A percentile compares a stretch with the other conserved stretches of the same genome.
phyloP scores from a whole-genome alignment of 2,329 filamentous ascomycete species.

The Xylogone sp. region DNA sequence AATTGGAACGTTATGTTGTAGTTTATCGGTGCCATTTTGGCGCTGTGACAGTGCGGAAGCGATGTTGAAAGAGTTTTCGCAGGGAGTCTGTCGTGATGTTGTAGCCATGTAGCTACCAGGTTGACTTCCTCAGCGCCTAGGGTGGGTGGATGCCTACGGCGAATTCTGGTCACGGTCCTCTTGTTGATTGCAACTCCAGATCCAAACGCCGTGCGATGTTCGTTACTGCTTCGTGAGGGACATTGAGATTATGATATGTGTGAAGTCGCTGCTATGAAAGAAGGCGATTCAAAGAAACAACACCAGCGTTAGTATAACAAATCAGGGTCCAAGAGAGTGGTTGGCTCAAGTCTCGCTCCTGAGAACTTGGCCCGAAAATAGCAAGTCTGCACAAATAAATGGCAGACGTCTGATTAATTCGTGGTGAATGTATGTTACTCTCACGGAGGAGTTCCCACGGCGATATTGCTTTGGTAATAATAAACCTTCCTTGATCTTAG shows the following conservation, averaged over 20 bases:
- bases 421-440: too few species aligned
- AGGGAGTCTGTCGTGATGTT: constrained; percentile 16
- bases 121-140: constrained; percentile 6
- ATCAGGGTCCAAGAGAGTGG: constrained; percentile 13
- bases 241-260: constrained; percentile 17
- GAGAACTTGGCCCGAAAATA: not conserved
- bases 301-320: constrained; percentile 2
- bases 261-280: not conserved
- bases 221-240: constrained; percentile 12
- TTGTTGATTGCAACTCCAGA: not conserved
- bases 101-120: constrained; percentile 22
- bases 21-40: constrained; percentile 25
- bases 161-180: constrained; percentile 8
- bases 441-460: too few species aligned
- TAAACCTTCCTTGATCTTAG: constrained; percentile 15
- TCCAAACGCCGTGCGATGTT: not conserved
- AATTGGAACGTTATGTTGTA: constrained; percentile 32
- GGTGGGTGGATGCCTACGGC: constrained; percentile 3
- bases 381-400: too few species aligned
- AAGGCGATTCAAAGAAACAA: not conserved
- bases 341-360: constrained; percentile 11
- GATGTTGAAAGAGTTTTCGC: constrained; percentile 10
- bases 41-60: constrained; percentile 7
- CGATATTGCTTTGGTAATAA: too few species aligned
- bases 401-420: too few species aligned